A percentile compares a stretch with the other conserved stretches of the same genome.
phyloP scores from a whole-genome alignment of 2,329 filamentous ascomycete species.

The Ceratocystis ficicola region DNA sequence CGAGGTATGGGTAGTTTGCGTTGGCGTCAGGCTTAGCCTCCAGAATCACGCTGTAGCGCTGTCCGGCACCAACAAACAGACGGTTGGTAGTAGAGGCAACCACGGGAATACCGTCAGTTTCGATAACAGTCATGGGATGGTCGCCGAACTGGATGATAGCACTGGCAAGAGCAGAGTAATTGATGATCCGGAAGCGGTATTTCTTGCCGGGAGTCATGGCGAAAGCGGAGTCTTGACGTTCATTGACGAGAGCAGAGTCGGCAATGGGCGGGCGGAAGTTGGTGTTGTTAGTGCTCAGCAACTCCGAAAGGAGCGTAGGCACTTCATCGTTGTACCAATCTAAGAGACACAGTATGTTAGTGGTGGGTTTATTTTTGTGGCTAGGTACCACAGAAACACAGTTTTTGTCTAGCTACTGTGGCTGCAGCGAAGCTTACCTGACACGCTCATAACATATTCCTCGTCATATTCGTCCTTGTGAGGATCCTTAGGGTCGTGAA shows the following conservation, averaged over 20 bases:
- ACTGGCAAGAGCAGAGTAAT: slow-evolving; percentile 34
- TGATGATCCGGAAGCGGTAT: slow-evolving; percentile 38
- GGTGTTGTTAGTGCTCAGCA: slow-evolving; percentile 36
- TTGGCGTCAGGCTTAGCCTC: slow-evolving; percentile 31
- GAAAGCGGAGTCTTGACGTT: slow-evolving; percentile 29
- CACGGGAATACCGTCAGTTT: slow-evolving; percentile 35
- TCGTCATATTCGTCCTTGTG: slow-evolving; percentile 39
- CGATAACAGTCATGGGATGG: slow-evolving; percentile 36
- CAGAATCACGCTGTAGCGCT: slow-evolving; percentile 38
- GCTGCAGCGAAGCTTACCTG: slow-evolving; percentile 24
- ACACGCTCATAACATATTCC: slow-evolving; percentile 41
- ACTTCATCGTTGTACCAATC: slow-evolving; percentile 51
- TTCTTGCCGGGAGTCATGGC: slow-evolving; percentile 27
- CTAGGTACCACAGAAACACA: too few species aligned
- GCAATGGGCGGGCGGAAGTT: slow-evolving; percentile 44
- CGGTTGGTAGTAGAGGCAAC: slow-evolving; percentile 30
- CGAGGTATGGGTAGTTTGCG: slow-evolving; percentile 35
- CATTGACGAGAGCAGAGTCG: slow-evolving; percentile 40
- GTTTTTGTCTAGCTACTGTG: not conserved
- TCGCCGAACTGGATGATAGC: slow-evolving; percentile 36
- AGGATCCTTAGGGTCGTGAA: slow-evolving; percentile 39
- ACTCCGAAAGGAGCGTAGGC: slow-evolving; percentile 35
- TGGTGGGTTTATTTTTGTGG: not conserved
- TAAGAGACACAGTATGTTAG: not conserved
- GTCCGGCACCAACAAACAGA: slow-evolving; percentile 34